Base-by-base conservation (phyloP, 306 rosid genomes). In the Dryas alaskensis region DNA sequence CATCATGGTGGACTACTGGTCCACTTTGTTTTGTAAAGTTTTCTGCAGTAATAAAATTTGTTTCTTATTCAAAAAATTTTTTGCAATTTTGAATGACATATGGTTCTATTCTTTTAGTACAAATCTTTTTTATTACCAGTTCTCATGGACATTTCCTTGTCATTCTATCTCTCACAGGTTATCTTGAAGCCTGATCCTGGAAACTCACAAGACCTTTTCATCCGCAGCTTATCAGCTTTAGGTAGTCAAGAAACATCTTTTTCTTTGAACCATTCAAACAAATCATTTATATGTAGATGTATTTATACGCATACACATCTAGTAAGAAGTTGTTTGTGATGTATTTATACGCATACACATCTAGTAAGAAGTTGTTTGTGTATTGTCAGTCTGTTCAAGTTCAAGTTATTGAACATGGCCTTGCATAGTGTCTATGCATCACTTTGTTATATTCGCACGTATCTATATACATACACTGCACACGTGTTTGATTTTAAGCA, bases 121-220 rank as follows among this genome's bases (percentile, higher is more conserved):
- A 11, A 31, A 5, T 66, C 50, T 65, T 80, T 65, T 43, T 22
- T 51, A 65, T 16, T 61, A 14, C 47, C 8, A 31, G 25, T 31
- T 47, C 31, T 31, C 27, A 16, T 14, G 75, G 63, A 66, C 45
- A 62, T 79, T 42, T 57, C 49, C 37, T 72, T 69, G 80, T 51
- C 57, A 48, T 75, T 65, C 45, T 44, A 55, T 87, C 25, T 73
- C 73, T 70, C 58, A 81, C 88, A 88, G 97, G 98, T 93, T 76
- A 93, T 93, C 78, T 81, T 93, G 81, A 89, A 93, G 92, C 98
- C 98, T 74, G 98, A 93, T 83, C 98, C 98, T 80, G 98, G 97
- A 83, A 93, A 93, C 80, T 91, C 98, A 0, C 98, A 91, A 86
- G 98, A 91, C 82, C 96, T 93, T 81, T 91, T 85, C 75, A 91